A percentile compares a stretch with the other conserved stretches of the same genome.
phyloP scores from a whole-genome alignment of 2,329 filamentous ascomycete genomes.

The Fusarium sp. region DNA sequence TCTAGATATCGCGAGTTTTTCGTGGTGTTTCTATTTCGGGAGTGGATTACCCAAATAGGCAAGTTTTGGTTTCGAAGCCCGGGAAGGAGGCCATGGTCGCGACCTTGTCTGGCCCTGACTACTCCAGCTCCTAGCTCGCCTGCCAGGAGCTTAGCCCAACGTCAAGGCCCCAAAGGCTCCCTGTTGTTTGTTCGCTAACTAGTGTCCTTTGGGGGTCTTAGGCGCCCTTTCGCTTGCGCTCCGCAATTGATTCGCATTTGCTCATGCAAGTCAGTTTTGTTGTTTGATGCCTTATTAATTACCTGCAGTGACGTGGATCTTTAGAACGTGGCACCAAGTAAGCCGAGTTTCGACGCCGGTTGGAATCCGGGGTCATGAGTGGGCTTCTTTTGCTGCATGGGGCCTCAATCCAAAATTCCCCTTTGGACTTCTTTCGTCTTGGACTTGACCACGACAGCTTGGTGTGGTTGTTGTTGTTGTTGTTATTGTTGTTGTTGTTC shows the following conservation, averaged over 20 bases:
- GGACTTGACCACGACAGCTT: neutral
- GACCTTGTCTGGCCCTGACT: neutral
- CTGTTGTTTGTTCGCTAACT: neutral
- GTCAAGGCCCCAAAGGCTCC: neutral
- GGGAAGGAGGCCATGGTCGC: neutral
- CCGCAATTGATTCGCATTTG: neutral
- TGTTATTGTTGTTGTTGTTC: neutral
- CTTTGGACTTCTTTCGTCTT: neutral
- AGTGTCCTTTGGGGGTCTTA: neutral
- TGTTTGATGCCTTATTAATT: neutral
- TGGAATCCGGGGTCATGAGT: slow-evolving; percentile 7
- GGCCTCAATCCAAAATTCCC: neutral
- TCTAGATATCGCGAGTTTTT: neutral
- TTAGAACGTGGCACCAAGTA: slow-evolving; percentile 7
- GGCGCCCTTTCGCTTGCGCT: neutral
- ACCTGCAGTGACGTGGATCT: neutral
- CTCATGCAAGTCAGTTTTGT: neutral
- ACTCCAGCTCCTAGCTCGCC: neutral
- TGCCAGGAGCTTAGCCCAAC: neutral
- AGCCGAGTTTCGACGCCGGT: slow-evolving; percentile 3
- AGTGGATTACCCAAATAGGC: slow-evolving; percentile 1
- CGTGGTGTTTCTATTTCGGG: neutral
- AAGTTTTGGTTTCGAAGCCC: neutral
- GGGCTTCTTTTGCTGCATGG: slow-evolving; percentile 1
- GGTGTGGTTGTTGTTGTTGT: neutral